Conservation (phyloP, 306 rosid species). For the Lagenaria siceraria region DNA sequence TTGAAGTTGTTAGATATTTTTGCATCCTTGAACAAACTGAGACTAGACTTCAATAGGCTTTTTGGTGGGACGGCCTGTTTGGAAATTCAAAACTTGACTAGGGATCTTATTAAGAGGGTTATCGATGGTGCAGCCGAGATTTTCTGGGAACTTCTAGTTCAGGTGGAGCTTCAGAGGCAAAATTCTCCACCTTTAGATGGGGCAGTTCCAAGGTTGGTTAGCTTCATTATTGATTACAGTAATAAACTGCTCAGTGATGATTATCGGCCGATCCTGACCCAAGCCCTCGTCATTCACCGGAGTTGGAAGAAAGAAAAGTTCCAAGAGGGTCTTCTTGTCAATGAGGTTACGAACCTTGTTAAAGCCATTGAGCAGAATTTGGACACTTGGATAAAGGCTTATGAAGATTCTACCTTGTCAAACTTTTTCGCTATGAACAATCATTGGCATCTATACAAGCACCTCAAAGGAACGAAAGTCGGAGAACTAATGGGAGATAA, state of each 20-base stretch:
- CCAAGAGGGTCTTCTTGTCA: conserved; percentile 68
- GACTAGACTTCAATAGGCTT: conserved; percentile 85
- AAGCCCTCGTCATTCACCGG: conserved; percentile 77
- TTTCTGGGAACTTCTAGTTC: conserved; percentile 84
- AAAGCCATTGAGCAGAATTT: conserved; percentile 69
- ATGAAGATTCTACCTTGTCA: conserved; percentile 41
- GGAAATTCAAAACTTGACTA: conserved; percentile 86
- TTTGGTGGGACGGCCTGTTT: conserved; percentile 80
- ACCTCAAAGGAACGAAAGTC: conserved; percentile 73
- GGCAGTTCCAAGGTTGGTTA: conserved; percentile 61
- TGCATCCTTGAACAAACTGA: conserved; percentile 81
- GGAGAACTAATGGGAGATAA: conserved; percentile 66
- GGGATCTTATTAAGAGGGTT: conserved; percentile 89
- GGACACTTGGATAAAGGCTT: conserved; percentile 77
- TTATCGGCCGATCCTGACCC: conserved; percentile 81
- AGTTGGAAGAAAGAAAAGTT: conserved; percentile 89
- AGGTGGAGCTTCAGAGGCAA: conserved; percentile 81
- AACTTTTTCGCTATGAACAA: conserved; percentile 84
- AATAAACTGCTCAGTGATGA: conserved; percentile 80
- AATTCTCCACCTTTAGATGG: conserved; percentile 84
- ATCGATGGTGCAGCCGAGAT: conserved; percentile 88
- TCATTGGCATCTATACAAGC: conserved; percentile 76
- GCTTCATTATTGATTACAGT: conserved; percentile 76
- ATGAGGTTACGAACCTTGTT: conserved; percentile 48
- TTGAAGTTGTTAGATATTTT: conserved; percentile 87